phyloP scores from a whole-genome alignment of 495 filamentous ascomycete genomes.

The Durotheca rogersii region DNA sequence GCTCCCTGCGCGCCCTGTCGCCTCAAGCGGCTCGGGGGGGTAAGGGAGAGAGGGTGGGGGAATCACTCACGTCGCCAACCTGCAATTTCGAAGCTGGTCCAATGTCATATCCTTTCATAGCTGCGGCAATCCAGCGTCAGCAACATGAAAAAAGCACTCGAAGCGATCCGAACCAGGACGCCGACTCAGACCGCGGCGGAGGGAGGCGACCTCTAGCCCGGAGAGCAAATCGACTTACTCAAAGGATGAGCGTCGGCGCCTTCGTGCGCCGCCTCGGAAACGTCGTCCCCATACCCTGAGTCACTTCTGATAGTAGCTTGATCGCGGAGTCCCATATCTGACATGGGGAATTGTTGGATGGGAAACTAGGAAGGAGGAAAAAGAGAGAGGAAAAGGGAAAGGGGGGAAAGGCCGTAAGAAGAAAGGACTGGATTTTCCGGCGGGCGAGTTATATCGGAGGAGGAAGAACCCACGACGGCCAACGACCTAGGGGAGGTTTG shows the following conservation, averaged over 20 bases:
- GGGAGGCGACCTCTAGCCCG: not conserved
- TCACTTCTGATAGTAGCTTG: conserved; percentile 40
- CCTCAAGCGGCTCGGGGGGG: too few relatives aligned
- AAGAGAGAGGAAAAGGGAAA: conserved; percentile 22
- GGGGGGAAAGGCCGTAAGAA: conserved; percentile 28
- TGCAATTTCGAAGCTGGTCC: conserved; percentile 38
- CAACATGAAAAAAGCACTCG: too few relatives aligned
- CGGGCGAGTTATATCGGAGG: conserved; percentile 24
- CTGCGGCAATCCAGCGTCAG: conserved; percentile 13
- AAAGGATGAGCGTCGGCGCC: conserved; percentile 35
- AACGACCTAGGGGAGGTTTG: too few relatives aligned
- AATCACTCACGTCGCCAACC: conserved; percentile 38
- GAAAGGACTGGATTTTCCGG: conserved; percentile 26
- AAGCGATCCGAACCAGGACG: too few relatives aligned
- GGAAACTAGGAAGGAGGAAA: conserved; percentile 30
- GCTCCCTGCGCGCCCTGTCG: too few relatives aligned
- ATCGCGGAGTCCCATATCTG: conserved; percentile 40
- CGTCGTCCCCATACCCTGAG: conserved; percentile 39
- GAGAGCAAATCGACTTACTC: conserved; percentile 30
- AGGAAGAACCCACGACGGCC: too few relatives aligned
- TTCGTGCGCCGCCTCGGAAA: conserved; percentile 34
- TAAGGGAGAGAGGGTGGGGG: not conserved
- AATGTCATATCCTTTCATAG: conserved; percentile 38
- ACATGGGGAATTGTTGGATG: too few relatives aligned
- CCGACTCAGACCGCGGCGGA: not conserved